phyloP scores from a whole-genome alignment of 352 stramenopile species.

The Pythium monospermum region DNA sequence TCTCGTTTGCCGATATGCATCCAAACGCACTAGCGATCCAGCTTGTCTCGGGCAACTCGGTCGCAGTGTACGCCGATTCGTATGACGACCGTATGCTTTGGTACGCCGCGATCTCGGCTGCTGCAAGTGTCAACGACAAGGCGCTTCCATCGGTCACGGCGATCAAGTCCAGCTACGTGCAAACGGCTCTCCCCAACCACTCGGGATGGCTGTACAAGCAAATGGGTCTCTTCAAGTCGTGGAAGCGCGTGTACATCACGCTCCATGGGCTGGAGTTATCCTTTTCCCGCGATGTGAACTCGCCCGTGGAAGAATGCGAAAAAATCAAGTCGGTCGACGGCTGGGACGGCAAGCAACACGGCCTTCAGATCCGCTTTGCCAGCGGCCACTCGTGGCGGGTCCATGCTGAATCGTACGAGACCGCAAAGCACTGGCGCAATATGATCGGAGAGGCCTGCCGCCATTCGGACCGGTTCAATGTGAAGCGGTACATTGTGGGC shows the following conservation, averaged over 20 bases:
- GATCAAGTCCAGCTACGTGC: constrained; percentile 75
- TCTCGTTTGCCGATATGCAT: constrained; percentile 68
- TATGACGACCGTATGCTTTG: constrained; percentile 84
- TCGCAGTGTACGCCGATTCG: constrained; percentile 74
- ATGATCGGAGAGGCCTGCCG: constrained; percentile 50
- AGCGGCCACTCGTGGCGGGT: constrained; percentile 68
- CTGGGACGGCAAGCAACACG: constrained; percentile 69
- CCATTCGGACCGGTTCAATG: constrained; percentile 45
- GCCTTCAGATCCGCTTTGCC: constrained; percentile 55
- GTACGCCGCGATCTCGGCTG: constrained; percentile 66
- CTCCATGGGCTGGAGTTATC: constrained; percentile 69
- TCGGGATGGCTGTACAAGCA: constrained; percentile 81
- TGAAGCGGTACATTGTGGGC: constrained; percentile 65
- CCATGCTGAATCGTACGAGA: constrained; percentile 73
- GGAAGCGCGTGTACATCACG: constrained; percentile 80
- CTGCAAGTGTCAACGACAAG: constrained; percentile 46
- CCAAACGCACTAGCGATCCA: constrained; percentile 67
- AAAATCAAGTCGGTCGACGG: constrained; percentile 53
- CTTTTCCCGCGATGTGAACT: constrained; percentile 72
- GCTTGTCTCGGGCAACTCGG: constrained; percentile 46
- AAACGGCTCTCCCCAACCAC: constrained; percentile 65
- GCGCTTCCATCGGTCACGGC: constrained; percentile 28
- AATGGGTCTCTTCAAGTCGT: constrained; percentile 69
- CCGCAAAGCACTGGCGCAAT: constrained; percentile 64
- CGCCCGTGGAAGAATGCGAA: constrained; percentile 50